These are phyloP conservation scores for Nicotiana rustica DNA, from an alignment of 305 asterid species.

Conservation along the genomic window DNA sequence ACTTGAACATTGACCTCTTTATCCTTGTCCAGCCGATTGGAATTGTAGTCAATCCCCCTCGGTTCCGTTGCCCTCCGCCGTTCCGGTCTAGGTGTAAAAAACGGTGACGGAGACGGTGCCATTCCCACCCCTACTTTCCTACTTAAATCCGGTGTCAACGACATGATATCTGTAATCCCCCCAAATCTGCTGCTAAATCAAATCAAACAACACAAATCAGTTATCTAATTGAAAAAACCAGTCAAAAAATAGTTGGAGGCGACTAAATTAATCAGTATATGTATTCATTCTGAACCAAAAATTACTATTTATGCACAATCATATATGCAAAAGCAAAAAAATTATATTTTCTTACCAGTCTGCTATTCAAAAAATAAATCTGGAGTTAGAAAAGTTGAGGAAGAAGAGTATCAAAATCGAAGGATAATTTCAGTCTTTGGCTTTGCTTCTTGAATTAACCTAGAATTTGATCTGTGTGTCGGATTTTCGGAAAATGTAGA, in stretches of 20 bases:
- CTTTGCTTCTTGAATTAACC: background rate
- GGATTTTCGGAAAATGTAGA: background rate
- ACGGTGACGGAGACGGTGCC: slow-evolving; percentile 75
- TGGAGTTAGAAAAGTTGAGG: no score
- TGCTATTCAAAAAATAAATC: no score
- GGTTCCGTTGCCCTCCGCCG: slow-evolving; percentile 65
- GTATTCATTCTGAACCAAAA: no score
- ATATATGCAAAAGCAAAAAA: no score
- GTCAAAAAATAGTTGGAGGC: no score
- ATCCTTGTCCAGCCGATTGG: slow-evolving; percentile 61
- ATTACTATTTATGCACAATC: no score
- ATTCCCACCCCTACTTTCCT: slow-evolving; percentile 64
- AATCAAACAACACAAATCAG: background rate
- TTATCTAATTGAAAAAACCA: background rate
- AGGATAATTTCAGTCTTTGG: background rate
- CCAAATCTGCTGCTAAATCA: slow-evolving; percentile 23
- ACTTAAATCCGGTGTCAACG: slow-evolving; percentile 66
- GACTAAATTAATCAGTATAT: no score
- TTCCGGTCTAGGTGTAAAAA: slow-evolving; percentile 76
- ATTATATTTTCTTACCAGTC: no score
- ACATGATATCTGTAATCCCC: slow-evolving; percentile 42
- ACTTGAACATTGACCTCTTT: slow-evolving; percentile 82
- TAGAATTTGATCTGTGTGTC: background rate
- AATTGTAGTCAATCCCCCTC: slow-evolving; percentile 62
- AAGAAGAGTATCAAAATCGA: no score